A percentile compares a stretch with the other conserved stretches of the same genome.
Conservation (phyloP, 177 flowering plant species). For the Vitis hybrid region DNA sequence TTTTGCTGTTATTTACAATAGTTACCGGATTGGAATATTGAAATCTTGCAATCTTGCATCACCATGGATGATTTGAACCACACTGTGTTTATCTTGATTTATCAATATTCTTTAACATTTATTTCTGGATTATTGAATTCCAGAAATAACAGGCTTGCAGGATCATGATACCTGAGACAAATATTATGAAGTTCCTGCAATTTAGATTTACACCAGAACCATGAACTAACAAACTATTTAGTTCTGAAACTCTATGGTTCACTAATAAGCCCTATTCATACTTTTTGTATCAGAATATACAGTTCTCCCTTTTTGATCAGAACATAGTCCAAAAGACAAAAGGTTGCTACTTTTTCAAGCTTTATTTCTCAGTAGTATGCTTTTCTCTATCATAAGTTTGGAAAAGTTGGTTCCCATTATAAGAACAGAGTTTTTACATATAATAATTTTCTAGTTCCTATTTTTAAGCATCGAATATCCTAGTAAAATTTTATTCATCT, state of each 20-base stretch:
- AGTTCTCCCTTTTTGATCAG: not conserved
- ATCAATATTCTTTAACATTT: not conserved
- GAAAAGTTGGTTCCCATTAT: constrained; percentile 3
- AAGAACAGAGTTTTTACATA: constrained; percentile 1
- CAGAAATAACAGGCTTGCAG: not conserved
- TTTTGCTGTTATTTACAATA: not conserved
- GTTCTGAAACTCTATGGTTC: no score
- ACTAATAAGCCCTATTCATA: not conserved
- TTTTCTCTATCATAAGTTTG: not conserved
- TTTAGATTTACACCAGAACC: not conserved
- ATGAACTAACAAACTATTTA: no score
- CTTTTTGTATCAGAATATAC: not conserved
- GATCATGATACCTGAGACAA: not conserved
- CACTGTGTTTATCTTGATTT: not conserved
- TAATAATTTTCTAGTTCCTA: not conserved
- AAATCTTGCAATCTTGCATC: constrained; percentile 2
- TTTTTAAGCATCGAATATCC: not conserved
- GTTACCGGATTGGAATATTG: not conserved
- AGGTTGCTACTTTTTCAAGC: constrained; percentile 1
- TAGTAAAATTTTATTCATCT: not conserved
- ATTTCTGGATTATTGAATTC: not conserved
- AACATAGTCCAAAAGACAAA: not conserved
- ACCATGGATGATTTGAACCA: not conserved
- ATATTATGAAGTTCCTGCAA: not conserved
- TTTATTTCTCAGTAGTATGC: not conserved